These are phyloP conservation scores for Nepenthes mirabilis DNA, from an alignment of 148 eudicot species.

Conservation along the genomic window DNA sequence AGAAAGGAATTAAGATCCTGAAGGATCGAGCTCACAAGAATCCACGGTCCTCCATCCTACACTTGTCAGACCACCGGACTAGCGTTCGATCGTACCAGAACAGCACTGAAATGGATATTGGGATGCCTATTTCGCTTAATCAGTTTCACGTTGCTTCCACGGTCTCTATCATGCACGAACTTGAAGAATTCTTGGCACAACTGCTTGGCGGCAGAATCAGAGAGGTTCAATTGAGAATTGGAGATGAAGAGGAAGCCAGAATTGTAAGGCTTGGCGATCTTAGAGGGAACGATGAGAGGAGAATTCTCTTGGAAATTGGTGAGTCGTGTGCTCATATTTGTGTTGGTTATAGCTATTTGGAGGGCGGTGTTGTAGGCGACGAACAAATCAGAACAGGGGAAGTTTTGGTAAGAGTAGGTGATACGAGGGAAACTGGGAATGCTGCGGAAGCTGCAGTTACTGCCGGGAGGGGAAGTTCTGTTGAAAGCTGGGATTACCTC, in stretches of 20 bases:
- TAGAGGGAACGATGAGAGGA: conserved; percentile 68
- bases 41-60: conserved; percentile 52
- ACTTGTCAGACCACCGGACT: conserved; percentile 58
- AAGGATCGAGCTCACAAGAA: conserved; percentile 63
- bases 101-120: conserved; percentile 19
- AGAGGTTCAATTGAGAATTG: conserved; percentile 54
- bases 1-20: conserved; percentile 67
- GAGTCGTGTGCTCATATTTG: conserved; percentile 26
- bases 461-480: conserved; percentile 56
- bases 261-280: conserved; percentile 65
- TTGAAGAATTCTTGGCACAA: conserved; percentile 48
- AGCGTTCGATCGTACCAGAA: conserved; percentile 23
- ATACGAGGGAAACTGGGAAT: conserved; percentile 19
- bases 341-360: conserved; percentile 57
- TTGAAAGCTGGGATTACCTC: conserved; percentile 62
- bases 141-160: conserved; percentile 61
- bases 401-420: conserved; percentile 29
- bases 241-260: conserved; percentile 29
- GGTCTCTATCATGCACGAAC: conserved; percentile 57
- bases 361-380: conserved; percentile 21
- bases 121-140: conserved; percentile 33
- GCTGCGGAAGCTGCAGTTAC: conserved; percentile 10
- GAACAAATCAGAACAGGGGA: conserved; percentile 55
- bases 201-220: conserved; percentile 48
- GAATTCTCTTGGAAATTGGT: conserved; percentile 34